Evolutionary conservation across 768 basidiomycete species (phyloP).

Genomic region (Lactarius vividus): DNA sequence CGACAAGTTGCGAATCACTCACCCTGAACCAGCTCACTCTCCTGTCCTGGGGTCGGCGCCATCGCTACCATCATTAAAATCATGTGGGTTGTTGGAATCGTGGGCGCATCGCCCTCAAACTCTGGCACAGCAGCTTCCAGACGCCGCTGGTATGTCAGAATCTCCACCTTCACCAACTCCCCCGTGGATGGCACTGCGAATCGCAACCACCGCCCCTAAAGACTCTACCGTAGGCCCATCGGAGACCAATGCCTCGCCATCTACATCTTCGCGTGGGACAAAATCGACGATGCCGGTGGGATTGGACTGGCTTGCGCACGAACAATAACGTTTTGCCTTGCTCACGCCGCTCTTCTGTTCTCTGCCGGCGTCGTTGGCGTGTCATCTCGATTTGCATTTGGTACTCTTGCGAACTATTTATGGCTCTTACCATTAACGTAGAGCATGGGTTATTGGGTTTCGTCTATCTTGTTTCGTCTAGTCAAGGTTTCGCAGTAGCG

Average conservation of each 20-base stretch:
- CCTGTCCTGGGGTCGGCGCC: conserved; percentile 29
- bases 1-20: conserved; percentile 16
- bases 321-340: conserved; percentile 36
- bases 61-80: conserved; percentile 70
- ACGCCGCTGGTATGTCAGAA: conserved; percentile 20
- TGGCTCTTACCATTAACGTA: background rate
- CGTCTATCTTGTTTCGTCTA: conserved; percentile 11
- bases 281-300: conserved; percentile 58
- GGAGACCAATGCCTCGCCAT: conserved; percentile 11
- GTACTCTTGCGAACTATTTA: background rate
- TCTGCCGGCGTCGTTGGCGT: background rate
- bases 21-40: conserved; percentile 12
- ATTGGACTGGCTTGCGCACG: conserved; percentile 65
- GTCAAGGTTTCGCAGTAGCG: background rate
- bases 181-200: conserved; percentile 15
- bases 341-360: conserved; percentile 3
- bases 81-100: conserved; percentile 66
- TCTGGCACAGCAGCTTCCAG: conserved; percentile 1
- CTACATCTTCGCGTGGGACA: conserved; percentile 14
- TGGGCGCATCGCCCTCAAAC: conserved; percentile 35
- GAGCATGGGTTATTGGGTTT: conserved; percentile 4
- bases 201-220: conserved; percentile 1
- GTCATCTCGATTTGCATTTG: background rate
- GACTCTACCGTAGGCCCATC: conserved; percentile 10
- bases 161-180: conserved; percentile 7